These are phyloP conservation scores for Clavispora fructus DNA, from an alignment of 805 yeast species.

Conservation along the genomic window DNA sequence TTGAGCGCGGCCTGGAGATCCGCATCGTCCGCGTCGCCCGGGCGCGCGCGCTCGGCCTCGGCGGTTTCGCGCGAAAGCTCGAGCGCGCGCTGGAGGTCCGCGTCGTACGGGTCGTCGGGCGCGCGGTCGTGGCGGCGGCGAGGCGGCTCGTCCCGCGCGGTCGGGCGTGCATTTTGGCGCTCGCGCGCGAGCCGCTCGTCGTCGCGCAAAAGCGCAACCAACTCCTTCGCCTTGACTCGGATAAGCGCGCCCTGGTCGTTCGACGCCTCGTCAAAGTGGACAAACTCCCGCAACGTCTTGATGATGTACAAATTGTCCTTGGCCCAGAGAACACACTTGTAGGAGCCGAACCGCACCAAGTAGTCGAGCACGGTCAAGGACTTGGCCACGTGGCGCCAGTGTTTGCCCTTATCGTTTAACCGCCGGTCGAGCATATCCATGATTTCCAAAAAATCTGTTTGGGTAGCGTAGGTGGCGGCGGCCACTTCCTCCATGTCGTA, in stretches of 20 bases:
- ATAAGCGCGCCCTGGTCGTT: conserved; percentile 82
- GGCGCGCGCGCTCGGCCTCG: conserved; percentile 68
- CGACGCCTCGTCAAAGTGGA: conserved; percentile 69
- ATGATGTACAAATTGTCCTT: conserved; percentile 82
- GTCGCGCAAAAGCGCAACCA: conserved; percentile 73
- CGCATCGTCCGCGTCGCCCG: conserved; percentile 46
- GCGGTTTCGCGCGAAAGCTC: conserved; percentile 79
- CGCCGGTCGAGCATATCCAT: conserved; percentile 94
- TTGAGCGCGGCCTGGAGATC: conserved; percentile 66
- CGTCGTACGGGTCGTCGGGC: conserved; percentile 49
- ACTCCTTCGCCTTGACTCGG: conserved; percentile 84
- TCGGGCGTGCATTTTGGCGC: conserved; percentile 41
- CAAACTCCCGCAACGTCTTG: conserved; percentile 88
- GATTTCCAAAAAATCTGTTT: conserved; percentile 73
- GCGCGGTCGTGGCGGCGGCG: conserved; percentile 1
- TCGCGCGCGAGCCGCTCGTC: conserved; percentile 75
- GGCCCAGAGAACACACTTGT: conserved; percentile 87
- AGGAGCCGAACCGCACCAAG: conserved; percentile 79
- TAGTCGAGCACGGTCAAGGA: conserved; percentile 86
- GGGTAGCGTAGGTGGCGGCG: conserved; percentile 59
- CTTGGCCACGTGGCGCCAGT: conserved; percentile 95
- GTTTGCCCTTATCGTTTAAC: conserved; percentile 90
- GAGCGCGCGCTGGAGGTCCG: conserved; percentile 72
- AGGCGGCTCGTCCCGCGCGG: neutral
- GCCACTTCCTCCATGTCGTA: conserved; percentile 81